Conservation (phyloP, 331 rosid species). For the Arachis monticola region DNA sequence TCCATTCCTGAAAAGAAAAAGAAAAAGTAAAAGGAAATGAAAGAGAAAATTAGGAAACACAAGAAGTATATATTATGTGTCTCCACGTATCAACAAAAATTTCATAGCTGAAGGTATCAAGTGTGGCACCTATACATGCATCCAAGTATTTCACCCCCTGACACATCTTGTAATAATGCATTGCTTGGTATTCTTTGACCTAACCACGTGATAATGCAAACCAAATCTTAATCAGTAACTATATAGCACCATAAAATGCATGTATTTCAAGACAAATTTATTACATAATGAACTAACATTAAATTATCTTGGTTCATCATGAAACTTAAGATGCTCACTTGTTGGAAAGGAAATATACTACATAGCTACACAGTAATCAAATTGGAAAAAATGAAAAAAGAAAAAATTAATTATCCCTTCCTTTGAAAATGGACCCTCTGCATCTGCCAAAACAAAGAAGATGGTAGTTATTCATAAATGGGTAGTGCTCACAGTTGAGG, state of each 20-base stretch:
- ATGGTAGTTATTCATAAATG: too few species aligned
- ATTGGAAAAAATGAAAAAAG: too few species aligned
- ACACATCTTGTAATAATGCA: conserved; percentile 51
- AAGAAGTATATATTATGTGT: neutral
- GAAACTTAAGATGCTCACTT: neutral
- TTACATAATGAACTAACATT: too few species aligned
- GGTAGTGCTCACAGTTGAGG: too few species aligned
- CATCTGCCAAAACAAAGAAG: conserved; percentile 28
- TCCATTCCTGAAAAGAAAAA: conserved; percentile 54
- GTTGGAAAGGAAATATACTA: neutral
- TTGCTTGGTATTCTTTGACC: conserved; percentile 56
- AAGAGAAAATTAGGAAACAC: neutral
- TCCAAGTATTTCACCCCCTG: conserved; percentile 58
- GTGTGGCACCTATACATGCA: conserved; percentile 49
- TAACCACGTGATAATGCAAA: conserved; percentile 24
- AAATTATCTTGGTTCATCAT: neutral
- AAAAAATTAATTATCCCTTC: conserved; percentile 27
- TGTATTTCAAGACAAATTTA: too few species aligned
- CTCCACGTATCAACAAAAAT: too few species aligned
- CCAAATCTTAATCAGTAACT: conserved; percentile 9
- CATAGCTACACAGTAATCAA: neutral
- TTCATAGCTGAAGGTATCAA: conserved; percentile 64
- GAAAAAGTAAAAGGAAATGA: neutral
- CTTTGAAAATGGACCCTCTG: neutral
- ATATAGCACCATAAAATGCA: neutral